Base-by-base conservation (phyloP, 2,329 filamentous ascomycete genomes). In the Cladophialophora psammophila region DNA sequence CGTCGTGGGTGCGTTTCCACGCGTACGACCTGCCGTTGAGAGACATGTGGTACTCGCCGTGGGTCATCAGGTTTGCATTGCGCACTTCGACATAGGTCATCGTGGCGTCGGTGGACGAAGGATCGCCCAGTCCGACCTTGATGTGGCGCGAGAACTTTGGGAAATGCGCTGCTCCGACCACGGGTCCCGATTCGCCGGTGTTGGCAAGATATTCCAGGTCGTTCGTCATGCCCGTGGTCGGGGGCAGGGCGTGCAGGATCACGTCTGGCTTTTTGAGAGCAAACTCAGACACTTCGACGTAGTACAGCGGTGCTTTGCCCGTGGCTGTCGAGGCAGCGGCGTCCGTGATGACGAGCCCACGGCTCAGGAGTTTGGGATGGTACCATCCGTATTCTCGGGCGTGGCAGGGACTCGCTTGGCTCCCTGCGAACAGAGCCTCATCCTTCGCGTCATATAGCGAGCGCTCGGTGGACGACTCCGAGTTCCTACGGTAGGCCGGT, bases 401-500 rank as follows among this genome's bases (percentile, higher is more conserved):
- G 6, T 1, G 12, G 26, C 3, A 15, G 38, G 32, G 32, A 40
- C 13, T 50, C 38, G 8, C 15, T 12, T 18, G 61, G 36, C 9
- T 15, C n/a, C 18, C n/a, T n/a, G 61, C 36, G 12, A 31, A 57
- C 15, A 57, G 5, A 5, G 53, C 31, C 26, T 48, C 12, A 10
- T 64, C 61, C 36, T 53, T 64, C 26, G 58, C 61, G 40, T 64
- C 61, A 15, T 64, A 64, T 20, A 64, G 34, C 3, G 61, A 64
- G 10, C 61, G 36, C 42, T 64, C 61, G 5, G 61, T 58, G 18
- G 61, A 64, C 12, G 61, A 64, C 32, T 64, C 61, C 20, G 61
- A 64, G 35, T 55, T 34, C 35, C 60, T 32, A 15, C 60, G 48
- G 34, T 62, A 62, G n/a, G 50, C 32, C 12, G 60, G 60, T 26